Base-by-base conservation (phyloP, 495 filamentous ascomycete species). In the Parachaetomium inaequale region DNA sequence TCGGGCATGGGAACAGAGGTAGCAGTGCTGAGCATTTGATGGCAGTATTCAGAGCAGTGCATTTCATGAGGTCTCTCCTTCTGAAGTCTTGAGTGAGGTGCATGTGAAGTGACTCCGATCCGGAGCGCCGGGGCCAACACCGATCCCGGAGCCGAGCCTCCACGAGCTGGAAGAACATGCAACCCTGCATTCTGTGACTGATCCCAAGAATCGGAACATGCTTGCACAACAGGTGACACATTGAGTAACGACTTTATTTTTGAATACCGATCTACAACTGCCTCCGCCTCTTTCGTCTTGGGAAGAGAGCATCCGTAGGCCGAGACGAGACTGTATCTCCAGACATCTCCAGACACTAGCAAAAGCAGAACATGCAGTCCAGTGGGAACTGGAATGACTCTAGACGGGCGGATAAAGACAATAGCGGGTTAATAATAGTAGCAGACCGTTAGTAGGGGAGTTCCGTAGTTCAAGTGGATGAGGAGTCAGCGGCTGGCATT, bases 401-500 rank as follows among this genome's bases (percentile, higher is more conserved):
- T 31, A 45, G 31, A 3, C 55, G n/a, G 26, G 28, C 36, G 36
- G 49, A 40, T n/a, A 40, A 42, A 40, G 19, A 40, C 23, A 25
- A 4, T 21, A 21, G 52, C 34, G 23, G n/a, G 32, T 40, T 36
- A 40, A 61, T 46, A 8, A n/a, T 19, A 25, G 26, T 21, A 34
- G 4, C 11, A n/a, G n/a, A n/a, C n/a, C n/a, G n/a, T n/a, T n/a
- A n/a, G n/a, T n/a, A n/a, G n/a, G n/a, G n/a, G n/a, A n/a, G n/a
- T n/a, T n/a, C 17, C 17, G 17, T 31, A n/a, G 40, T 7, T 46
- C 2, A 17, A 32, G 11, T 28, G 43, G 12, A 19, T 49, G 42
- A 64, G 25, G 26, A 34, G 36, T 43, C 25, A 42, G 55, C 52
- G 50, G 56, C 46, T 38, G 14, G 62, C 52, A 70, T 70, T 52